A percentile compares a stretch with the other conserved stretches of the same genome.
Conservation (phyloP, 306 rosid species). For the apple (Malus domestica) region ASM211411v1 NC_041793.1:26412001-26412500, state of each 20-base stretch:
- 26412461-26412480: constrained; percentile 29
- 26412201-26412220: constrained; percentile 10
- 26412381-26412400: constrained; percentile 68
- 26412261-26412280: background rate
- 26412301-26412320: constrained; percentile 17
- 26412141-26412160: constrained; percentile 33
- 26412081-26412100: constrained; percentile 31
- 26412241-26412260: background rate
- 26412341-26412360: constrained; percentile 41
- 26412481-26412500: constrained; percentile 19
- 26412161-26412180: constrained; percentile 19
- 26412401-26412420: constrained; percentile 59
- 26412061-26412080: constrained; percentile 43
- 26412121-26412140: constrained; percentile 36
- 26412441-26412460: constrained; percentile 79
- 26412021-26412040: constrained; percentile 73
- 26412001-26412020: constrained; percentile 63
- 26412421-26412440: constrained; percentile 68
- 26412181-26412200: constrained; percentile 8
- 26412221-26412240: background rate
- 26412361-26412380: constrained; percentile 91
- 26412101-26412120: constrained; percentile 31
- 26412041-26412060: constrained; percentile 28
- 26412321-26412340: constrained; percentile 52
- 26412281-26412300: background rate